Percentiles rank a stretch among this genome's conserved stretches.
phyloP scores from a whole-genome alignment of 1,139 yeast genomes.

The Lodderomyces elongisporus region DNA sequence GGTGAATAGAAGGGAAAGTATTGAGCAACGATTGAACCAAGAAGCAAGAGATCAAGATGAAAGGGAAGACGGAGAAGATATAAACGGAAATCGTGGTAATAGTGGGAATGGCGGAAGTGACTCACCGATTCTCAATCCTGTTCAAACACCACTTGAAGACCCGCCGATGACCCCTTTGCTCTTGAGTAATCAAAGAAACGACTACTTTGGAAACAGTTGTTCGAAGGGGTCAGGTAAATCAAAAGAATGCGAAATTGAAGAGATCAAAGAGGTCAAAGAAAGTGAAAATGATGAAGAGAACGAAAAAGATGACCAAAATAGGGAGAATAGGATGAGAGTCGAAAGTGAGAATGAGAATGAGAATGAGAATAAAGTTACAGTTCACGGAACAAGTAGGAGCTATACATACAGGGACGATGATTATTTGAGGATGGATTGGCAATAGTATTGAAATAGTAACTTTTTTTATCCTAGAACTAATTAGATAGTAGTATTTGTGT shows the following conservation, averaged over 20 bases:
- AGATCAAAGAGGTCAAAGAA: conserved; percentile 6
- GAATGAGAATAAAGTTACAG: too few species aligned
- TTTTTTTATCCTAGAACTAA: too few species aligned
- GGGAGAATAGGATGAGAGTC: too few species aligned
- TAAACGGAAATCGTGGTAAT: conserved; percentile 6
- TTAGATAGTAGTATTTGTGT: too few species aligned
- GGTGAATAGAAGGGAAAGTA: background rate
- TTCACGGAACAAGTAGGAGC: too few species aligned
- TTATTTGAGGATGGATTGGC: too few species aligned
- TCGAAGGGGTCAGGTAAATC: too few species aligned
- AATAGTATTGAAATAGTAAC: too few species aligned
- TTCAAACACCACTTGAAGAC: conserved; percentile 41
- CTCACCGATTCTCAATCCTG: conserved; percentile 39
- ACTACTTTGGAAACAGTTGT: conserved; percentile 9
- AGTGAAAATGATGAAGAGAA: conserved; percentile 1
- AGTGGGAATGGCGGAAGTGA: conserved; percentile 17
- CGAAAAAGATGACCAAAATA: background rate
- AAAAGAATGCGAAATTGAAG: conserved; percentile 13
- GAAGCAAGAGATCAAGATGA: conserved; percentile 6
- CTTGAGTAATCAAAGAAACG: conserved; percentile 18
- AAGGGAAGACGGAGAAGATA: conserved; percentile 16
- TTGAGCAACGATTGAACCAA: conserved; percentile 1
- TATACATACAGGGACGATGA: too few species aligned
- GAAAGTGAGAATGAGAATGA: too few species aligned
- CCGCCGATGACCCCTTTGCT: conserved; percentile 46